Evolutionary conservation across 495 filamentous ascomycete genomes (phyloP).

Genomic region (Tuber aestivum): DNA sequence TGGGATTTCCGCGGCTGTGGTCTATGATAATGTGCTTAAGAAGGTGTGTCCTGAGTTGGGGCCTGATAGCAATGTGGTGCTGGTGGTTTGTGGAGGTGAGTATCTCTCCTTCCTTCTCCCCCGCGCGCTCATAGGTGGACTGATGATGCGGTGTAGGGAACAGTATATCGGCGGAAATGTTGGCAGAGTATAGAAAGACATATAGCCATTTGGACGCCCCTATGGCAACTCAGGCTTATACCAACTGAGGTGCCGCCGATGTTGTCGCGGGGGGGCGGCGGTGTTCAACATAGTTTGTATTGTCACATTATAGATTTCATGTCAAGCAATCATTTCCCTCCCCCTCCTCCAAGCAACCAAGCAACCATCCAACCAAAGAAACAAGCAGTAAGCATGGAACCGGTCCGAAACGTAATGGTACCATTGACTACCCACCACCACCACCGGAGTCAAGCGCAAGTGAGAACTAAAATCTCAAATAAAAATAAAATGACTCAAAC

Average conservation of each 20-base stretch:
- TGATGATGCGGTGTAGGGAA: slow-evolving; percentile 40
- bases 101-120: neutral
- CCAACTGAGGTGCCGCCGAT: neutral
- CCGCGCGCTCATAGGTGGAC: neutral
- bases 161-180: slow-evolving; percentile 62
- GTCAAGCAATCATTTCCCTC: neutral
- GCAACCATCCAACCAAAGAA: neutral
- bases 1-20: slow-evolving; percentile 66
- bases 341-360: neutral
- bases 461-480: neutral
- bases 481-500: neutral
- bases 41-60: slow-evolving; percentile 56
- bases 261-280: neutral
- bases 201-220: slow-evolving; percentile 42
- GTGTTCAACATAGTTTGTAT: neutral
- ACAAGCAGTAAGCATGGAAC: neutral
- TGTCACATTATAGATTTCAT: slow-evolving; percentile 1
- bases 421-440: neutral
- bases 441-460: neutral
- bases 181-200: slow-evolving; percentile 57
- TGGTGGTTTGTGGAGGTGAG: slow-evolving; percentile 79
- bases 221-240: neutral
- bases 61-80: slow-evolving; percentile 63
- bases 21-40: slow-evolving; percentile 60
- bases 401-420: neutral